These are phyloP conservation scores for Xanthoparmelia taractica DNA, from an alignment of 495 filamentous ascomycete genomes.

Conservation along the genomic window DNA sequence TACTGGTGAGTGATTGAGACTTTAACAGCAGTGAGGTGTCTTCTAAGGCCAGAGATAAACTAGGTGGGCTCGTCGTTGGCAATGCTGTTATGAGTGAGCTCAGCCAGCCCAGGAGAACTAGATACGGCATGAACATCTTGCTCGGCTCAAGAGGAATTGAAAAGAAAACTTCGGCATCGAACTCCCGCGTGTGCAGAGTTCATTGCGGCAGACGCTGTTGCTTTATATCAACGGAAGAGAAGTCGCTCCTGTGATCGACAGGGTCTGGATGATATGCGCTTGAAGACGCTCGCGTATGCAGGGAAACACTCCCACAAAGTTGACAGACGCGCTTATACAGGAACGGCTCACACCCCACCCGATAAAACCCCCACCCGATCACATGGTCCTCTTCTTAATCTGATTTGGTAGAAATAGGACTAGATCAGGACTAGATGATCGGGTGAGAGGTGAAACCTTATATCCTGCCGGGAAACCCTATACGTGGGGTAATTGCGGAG, in stretches of 20 bases:
- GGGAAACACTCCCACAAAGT: background rate
- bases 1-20: background rate
- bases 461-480: background rate
- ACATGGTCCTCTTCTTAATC: too few relatives aligned
- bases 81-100: background rate
- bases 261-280: background rate
- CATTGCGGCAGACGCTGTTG: background rate
- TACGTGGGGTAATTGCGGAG: background rate
- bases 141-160: background rate
- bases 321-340: constrained; percentile 1
- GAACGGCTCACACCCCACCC: too few relatives aligned
- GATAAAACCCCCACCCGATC: too few relatives aligned
- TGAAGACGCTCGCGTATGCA: background rate
- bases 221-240: background rate
- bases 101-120: background rate
- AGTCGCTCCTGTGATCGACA: background rate
- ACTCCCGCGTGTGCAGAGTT: background rate
- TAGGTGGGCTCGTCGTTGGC: background rate
- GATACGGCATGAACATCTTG: background rate
- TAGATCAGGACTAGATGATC: too few relatives aligned
- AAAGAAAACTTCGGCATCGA: background rate
- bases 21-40: background rate
- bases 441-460: too few relatives aligned
- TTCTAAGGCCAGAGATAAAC: background rate
- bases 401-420: too few relatives aligned